Base-by-base conservation (phyloP, 1,284 basidiomycete genomes). In the Retiboletus fuscus region DNA sequence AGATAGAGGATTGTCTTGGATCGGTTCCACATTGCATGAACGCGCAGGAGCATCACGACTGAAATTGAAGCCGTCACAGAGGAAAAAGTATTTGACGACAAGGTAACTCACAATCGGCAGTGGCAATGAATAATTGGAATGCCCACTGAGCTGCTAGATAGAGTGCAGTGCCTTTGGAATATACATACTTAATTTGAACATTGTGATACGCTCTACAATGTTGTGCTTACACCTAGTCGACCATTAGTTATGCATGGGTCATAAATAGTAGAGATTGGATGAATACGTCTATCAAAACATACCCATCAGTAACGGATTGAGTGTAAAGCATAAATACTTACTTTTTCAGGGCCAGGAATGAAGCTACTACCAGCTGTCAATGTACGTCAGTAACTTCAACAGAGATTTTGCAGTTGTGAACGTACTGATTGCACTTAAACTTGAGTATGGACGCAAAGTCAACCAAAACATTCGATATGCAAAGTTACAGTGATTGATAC, bases 1-100 rank as follows among this genome's bases (percentile, higher is more conserved):
- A 57, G 0, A 13, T 15, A 26, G 11, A 78, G 39, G 5, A 78
- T 55, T 4, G 2, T 20, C 5, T 26, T 74, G 11, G 72, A 76
- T 46, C 28, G 62, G 61, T 63, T 65, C 67, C 68, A 76, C 72
- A 76, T 77, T 12, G 69, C 64, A 13, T 72, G 74, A 3, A 76
- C 66, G 3, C 76, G 74, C 11, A 78, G 22, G 53, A 78, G 60
- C 73, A 77, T 75, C 18, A 78, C 49, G 2, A 73, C 75, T 78
- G 28, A 39, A 15, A 30, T 12, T 6, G 5, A 46, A 30, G 11
- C 63, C 3, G 49, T 7, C 5, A 39, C 10, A 18, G 2, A 5
- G 16, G 18, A n/a, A 30, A 24, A 22, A 10, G 5, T 2, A 6
- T 24, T 1, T 7, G 55, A 26, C 18, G 15, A 22, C 2, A 4